A percentile compares a stretch with the other conserved stretches of the same genome.
These are phyloP conservation scores for Podaxis mareebaensis DNA, from an alignment of 768 basidiomycete species.

Conservation along the genomic window DNA sequence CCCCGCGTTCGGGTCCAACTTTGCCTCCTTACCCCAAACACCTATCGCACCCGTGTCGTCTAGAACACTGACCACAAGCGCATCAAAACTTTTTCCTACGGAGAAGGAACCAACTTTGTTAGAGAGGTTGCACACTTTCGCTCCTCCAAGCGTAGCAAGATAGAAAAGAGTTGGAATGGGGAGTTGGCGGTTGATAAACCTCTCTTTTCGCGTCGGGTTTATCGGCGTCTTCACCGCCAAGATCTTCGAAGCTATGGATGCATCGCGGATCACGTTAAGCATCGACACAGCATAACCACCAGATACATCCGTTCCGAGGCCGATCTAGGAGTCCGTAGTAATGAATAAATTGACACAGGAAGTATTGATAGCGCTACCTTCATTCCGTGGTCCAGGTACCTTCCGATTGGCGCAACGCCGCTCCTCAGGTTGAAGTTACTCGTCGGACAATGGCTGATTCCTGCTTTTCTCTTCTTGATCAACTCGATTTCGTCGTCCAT, in stretches of 20 bases:
- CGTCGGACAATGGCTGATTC: constrained; percentile 93
- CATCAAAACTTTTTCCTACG: constrained; percentile 88
- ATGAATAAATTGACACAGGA: not conserved
- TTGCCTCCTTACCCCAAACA: constrained; percentile 33
- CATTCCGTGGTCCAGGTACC: constrained; percentile 79
- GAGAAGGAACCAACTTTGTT: constrained; percentile 74
- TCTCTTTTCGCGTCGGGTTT: not conserved
- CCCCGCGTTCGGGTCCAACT: constrained; percentile 14
- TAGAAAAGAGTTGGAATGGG: constrained; percentile 77
- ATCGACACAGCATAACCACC: constrained; percentile 88
- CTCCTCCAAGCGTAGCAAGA: constrained; percentile 92
- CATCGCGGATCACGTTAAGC: constrained; percentile 72
- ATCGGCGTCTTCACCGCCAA: constrained; percentile 44
- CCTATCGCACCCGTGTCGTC: constrained; percentile 48
- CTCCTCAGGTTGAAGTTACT: constrained; percentile 92
- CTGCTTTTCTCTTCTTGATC: constrained; percentile 63
- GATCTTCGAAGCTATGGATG: constrained; percentile 81
- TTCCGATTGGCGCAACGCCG: constrained; percentile 79
- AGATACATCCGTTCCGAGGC: constrained; percentile 89
- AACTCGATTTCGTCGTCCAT: constrained; percentile 71
- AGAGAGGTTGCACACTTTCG: constrained; percentile 74
- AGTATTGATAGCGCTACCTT: constrained; percentile 57
- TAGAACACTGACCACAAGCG: constrained; percentile 67
- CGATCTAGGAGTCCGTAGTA: constrained; percentile 55
- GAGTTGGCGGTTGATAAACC: constrained; percentile 61